phyloP scores from a whole-genome alignment of 192 early-diverging fungal species.

The Coemansia sp. region DNA sequence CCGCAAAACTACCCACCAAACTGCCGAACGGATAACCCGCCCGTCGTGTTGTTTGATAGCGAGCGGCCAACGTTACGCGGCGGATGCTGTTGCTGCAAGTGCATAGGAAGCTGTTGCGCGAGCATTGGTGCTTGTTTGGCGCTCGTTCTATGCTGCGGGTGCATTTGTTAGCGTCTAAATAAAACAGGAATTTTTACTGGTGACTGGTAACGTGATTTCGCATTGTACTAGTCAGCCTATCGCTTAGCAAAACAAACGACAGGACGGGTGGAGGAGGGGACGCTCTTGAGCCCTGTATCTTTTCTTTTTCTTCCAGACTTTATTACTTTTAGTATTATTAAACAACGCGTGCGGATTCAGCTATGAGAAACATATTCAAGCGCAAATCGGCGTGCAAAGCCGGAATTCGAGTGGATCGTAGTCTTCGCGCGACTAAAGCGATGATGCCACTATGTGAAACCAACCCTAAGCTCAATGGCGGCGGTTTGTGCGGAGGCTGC shows the following conservation, averaged over 20 bases:
- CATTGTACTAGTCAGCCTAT: too few relatives aligned
- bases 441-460: background rate
- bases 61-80: background rate
- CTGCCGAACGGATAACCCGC: background rate
- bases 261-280: too few relatives aligned
- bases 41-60: background rate
- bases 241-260: too few relatives aligned
- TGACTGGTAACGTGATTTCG: too few relatives aligned
- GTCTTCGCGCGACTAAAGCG: background rate
- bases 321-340: background rate
- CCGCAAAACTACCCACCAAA: background rate
- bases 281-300: too few relatives aligned
- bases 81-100: background rate
- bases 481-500: background rate
- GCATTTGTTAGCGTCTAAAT: background rate
- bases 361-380: background rate
- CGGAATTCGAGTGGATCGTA: background rate
- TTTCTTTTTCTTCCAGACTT: too few relatives aligned
- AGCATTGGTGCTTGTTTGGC: background rate
- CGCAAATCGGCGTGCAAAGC: background rate
- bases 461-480: background rate
- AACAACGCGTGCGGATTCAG: background rate
- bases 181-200: too few relatives aligned
- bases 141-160: background rate
- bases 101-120: background rate